Evolutionary conservation across 768 basidiomycete genomes (phyloP).

Genomic region (Trametes gibbosa): DNA sequence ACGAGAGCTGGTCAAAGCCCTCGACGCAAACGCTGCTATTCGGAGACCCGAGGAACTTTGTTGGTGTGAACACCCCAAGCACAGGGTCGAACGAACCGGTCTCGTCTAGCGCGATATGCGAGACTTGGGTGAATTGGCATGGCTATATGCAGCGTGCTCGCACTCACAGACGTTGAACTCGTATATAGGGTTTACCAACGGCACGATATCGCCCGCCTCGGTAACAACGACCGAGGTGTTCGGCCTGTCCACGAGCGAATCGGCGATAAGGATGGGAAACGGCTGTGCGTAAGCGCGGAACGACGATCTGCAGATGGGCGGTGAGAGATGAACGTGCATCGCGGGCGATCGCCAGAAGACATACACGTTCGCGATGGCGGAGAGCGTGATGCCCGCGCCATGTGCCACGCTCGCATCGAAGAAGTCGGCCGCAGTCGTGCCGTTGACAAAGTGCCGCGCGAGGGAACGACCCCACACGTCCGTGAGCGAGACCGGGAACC

Average conservation of each 20-base stretch:
- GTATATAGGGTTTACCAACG: slow-evolving; percentile 32
- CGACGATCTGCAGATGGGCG: slow-evolving; percentile 36
- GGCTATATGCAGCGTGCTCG: background rate
- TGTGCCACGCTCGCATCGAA: slow-evolving; percentile 58
- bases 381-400: slow-evolving; percentile 75
- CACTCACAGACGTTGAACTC: slow-evolving; percentile 26
- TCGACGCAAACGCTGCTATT: slow-evolving; percentile 62
- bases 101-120: slow-evolving; percentile 53
- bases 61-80: slow-evolving; percentile 67
- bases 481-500: slow-evolving; percentile 37
- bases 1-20: slow-evolving; percentile 72
- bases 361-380: slow-evolving; percentile 42
- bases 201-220: slow-evolving; percentile 55
- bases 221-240: slow-evolving; percentile 40
- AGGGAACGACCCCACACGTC: slow-evolving; percentile 67
- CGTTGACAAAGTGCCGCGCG: slow-evolving; percentile 71
- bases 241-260: slow-evolving; percentile 48
- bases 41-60: slow-evolving; percentile 62
- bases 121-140: background rate
- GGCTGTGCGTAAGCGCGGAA: slow-evolving; percentile 53
- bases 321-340: background rate
- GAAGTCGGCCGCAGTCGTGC: slow-evolving; percentile 56
- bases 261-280: slow-evolving; percentile 63
- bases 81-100: slow-evolving; percentile 73
- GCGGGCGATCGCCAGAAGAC: background rate